phyloP scores from a whole-genome alignment of 2,329 filamentous ascomycete genomes.

The Calonectria naviculata region DNA sequence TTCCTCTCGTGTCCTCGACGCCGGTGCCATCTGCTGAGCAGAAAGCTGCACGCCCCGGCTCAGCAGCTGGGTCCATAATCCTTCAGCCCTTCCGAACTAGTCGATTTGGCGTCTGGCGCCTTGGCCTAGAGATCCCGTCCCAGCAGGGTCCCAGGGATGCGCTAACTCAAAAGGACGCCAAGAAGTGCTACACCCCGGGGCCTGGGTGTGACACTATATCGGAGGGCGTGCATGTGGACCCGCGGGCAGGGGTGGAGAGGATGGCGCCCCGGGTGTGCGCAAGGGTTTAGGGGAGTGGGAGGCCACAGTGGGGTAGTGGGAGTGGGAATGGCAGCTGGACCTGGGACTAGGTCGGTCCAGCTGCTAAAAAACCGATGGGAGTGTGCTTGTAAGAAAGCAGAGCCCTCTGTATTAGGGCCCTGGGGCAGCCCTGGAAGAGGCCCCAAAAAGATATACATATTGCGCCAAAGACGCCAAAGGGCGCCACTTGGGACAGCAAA shows the following conservation, averaged over 20 bases:
- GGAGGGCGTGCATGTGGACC: background rate
- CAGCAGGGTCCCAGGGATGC: slow-evolving; percentile 33
- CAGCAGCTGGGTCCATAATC: slow-evolving; percentile 41
- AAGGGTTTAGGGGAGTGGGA: slow-evolving; percentile 4
- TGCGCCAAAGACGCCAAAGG: slow-evolving; percentile 36
- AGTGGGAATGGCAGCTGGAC: slow-evolving; percentile 5
- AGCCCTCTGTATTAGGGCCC: slow-evolving; percentile 13
- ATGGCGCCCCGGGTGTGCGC: background rate
- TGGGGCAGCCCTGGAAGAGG: slow-evolving; percentile 21
- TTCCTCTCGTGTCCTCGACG: background rate
- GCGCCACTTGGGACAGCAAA: slow-evolving; percentile 38
- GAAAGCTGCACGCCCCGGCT: slow-evolving; percentile 18
- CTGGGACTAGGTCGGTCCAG: background rate
- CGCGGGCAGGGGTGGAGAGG: background rate
- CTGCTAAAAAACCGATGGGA: slow-evolving; percentile 8
- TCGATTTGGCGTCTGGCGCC: slow-evolving; percentile 38
- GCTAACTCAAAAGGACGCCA: slow-evolving; percentile 33
- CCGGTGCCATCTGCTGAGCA: slow-evolving; percentile 10
- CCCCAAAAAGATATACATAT: slow-evolving; percentile 40
- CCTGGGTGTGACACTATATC: background rate
- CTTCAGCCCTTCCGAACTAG: slow-evolving; percentile 54
- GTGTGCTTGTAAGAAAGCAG: slow-evolving; percentile 7
- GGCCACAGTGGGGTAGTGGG: background rate
- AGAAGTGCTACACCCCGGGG: slow-evolving; percentile 25
- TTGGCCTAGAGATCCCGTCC: slow-evolving; percentile 45